Base-by-base conservation (phyloP, 805 yeast species). In the Pichia exigua region DNA sequence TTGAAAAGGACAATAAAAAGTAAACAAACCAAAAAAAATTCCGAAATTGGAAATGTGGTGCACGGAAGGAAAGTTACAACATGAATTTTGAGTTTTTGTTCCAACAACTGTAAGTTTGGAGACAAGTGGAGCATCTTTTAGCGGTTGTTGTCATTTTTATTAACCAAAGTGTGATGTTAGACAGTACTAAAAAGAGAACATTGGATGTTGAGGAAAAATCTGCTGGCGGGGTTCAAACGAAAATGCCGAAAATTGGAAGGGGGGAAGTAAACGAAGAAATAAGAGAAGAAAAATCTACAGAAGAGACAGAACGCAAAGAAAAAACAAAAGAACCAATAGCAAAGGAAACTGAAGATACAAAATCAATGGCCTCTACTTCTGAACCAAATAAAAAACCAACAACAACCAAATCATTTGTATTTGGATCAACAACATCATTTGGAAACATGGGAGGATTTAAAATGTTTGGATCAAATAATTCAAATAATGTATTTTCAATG, bases 381-480 rank as follows among this genome's bases (percentile, higher is more conserved):
- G 35, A 30, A 30, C n/a, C 35, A 15, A 4, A 10, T n/a, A 12
- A 7, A 27, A 11, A 9, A 9, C 13, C 30, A 27, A 27, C 28
- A n/a, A 56, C 51, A 3, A 24, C 42, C n/a, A 8, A 44, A 63
- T 65, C 41, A 15, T 78, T 76, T 63, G 81, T 78, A 1, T 81
- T 81, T 69, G 86, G 85, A 11, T 67, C 80, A 1, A 62, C 75
- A 3, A 72, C 83, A 0, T 60, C 72, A 24, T 79, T 80, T 61
- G 82, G 82, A 12, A 69, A 71, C 1, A 63, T 70, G 45, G 64
- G 64, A 30, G 73, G 73, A 2, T 73, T 73, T 47, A 65, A 71
- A 1, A 55, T 67, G 57, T 52, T 68, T 44, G 59, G 62, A 10
- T 57, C 60, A 22, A 57, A 51, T 17, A 35, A 35, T n/a, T 35